Evolutionary conservation across 1,139 yeast species (phyloP), one percentile per base, ranked within the genome.

Genomic region (Saccharomycopsis hybrid): DNA sequence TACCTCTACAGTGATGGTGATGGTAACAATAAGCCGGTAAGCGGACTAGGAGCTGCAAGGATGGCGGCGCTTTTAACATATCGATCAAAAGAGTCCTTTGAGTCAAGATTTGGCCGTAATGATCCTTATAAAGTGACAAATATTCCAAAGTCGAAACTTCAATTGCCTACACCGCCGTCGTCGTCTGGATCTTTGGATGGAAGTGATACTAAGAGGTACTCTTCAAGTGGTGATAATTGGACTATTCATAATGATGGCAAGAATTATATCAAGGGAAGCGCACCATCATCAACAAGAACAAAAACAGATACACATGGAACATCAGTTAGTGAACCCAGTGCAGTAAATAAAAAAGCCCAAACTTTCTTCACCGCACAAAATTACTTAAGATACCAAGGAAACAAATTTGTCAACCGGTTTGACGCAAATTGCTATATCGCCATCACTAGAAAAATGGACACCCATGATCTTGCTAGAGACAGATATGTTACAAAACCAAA

Each of bases 371-470:
- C 97, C 0, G 98, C 98, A 1, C 98, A 92, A 66, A 84, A 92
- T 49, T 92, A 92, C 64, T 72, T 92, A 58, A 76, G 98, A 55
- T 92, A 92, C 64, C 98, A 92, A 64, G 97, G 96, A 2, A 79
- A 81, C 51, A 92, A 92, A 65, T 92, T 92, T 64, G 82, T 90
- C 48, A 74, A 78, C 45, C 74, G 98, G 59, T 92, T 90, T 61
- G 98, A 92, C 66, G 96, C 98, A 27, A 92, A 92, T 63, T 92
- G 98, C 68, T 92, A 92, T 66, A 89, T 92, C 51, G 79, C 97
- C 30, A 87, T 92, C 52, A 86, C 97, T 1, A 76, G 97, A 60
- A 92, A 92, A 64, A 72, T 92, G 44, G 98, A 92, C 61, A 89
- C 97, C 0, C 97, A 92, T 64, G 98, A 92, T 65, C 80, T 92